phyloP scores from a whole-genome alignment of 805 yeast species.

The Huiozyma sinensis region DNA sequence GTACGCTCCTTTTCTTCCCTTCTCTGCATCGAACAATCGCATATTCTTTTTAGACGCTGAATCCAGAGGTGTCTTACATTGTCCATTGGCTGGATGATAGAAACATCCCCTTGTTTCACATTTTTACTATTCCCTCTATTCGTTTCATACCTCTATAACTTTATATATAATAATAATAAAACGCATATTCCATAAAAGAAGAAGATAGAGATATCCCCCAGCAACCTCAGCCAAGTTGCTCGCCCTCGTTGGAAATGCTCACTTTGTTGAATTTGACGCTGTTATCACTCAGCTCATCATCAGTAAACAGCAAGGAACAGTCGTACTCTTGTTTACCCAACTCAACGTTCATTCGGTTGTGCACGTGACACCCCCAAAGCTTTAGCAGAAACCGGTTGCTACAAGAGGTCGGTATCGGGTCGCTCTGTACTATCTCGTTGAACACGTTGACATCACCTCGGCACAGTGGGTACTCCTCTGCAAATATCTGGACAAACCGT shows the following conservation, averaged over 20 bases:
- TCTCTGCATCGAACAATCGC: no score
- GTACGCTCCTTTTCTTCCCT: no score
- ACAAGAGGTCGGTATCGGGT: conserved; percentile 74
- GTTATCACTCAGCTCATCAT: conserved; percentile 51
- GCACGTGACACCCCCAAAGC: conserved; percentile 90
- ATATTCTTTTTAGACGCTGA: no score
- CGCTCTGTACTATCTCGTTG: conserved; percentile 47
- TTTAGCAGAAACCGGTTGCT: conserved; percentile 70
- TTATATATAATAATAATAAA: neutral
- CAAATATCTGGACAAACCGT: conserved; percentile 59
- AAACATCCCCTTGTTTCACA: no score
- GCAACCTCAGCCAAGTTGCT: conserved; percentile 10
- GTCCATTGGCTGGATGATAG: no score
- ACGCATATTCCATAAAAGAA: no score
- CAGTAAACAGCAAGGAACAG: conserved; percentile 53
- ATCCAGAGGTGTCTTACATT: no score
- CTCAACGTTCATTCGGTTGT: conserved; percentile 81
- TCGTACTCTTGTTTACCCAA: conserved; percentile 78
- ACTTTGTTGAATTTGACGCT: conserved; percentile 32
- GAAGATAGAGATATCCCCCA: neutral
- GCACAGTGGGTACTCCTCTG: conserved; percentile 91
- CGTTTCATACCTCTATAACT: neutral
- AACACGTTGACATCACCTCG: conserved; percentile 82
- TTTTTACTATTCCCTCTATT: no score
- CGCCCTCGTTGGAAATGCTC: conserved; percentile 9